Base-by-base conservation (phyloP, 352 stramenopile genomes). In the Pythium guiyangense region DNA sequence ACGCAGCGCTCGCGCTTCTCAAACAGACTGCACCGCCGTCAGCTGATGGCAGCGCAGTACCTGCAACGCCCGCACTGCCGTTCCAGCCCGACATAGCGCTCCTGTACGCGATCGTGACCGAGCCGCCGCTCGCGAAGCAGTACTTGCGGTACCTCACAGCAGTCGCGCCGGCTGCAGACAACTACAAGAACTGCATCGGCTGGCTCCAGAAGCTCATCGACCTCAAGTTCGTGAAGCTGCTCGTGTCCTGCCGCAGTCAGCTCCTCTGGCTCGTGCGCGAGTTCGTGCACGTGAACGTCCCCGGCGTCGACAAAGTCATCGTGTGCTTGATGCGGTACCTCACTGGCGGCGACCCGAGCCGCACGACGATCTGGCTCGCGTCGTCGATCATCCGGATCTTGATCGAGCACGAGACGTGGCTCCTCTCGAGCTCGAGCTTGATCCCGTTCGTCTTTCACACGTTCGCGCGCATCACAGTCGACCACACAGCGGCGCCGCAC, bases 381-480 rank as follows among this genome's bases (percentile, higher is more conserved):
- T 88, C 80, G 20, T 89, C 83, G 1, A 82, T 88, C 59, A 84
- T 92, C 31, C 77, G 79, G 35, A 84, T 92, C 45, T 57, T 92
- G n/a, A 82, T 86, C 29, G 83, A 92, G 56, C 83, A 92, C 59
- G 83, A 93, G 60, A 42, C 70, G 8, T 93, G 83, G 83, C 54
- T 93, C 50, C 59, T 93, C 25, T 83, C 80, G 6, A 79, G 75
- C 53, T 80, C 83, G 26, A 84, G 66, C 34, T 67, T 93, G 17
- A 91, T 90, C 35, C 83, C 83, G 14, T 92, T 88, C 48, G 83
- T 91, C 8, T 92, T 92, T 43, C 79, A 92, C 52, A 88, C 83
- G 1, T 91, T 91, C 57, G 80, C 68, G 3, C 69, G 83, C 10
- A 86, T 91, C 52, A 79, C 73, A 11, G 69, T 88, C 15, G 81